Percentiles rank a stretch among this genome's conserved stretches.
phyloP scores from a whole-genome alignment of 2,329 filamentous ascomycete genomes.

The Epichloe scottii region DNA sequence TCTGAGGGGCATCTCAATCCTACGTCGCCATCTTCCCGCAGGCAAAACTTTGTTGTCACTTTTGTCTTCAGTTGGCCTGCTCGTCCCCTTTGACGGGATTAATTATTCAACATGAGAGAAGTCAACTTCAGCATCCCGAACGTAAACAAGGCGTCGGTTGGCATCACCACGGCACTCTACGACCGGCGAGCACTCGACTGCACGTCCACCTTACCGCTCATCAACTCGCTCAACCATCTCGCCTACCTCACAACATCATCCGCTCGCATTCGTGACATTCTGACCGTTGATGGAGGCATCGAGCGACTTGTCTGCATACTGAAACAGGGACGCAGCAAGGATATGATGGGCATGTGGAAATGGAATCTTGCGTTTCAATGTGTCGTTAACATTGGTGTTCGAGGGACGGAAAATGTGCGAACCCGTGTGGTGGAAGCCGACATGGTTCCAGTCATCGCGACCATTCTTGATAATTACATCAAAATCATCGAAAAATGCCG shows the following conservation, averaged over 20 bases:
- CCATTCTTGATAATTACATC: constrained; percentile 96
- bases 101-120: constrained; percentile 72
- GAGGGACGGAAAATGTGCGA: constrained; percentile 85
- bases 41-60: not conserved
- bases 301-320: constrained; percentile 94
- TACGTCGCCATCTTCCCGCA: not conserved
- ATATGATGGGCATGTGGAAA: constrained; percentile 99
- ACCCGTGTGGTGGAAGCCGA: constrained; percentile 96
- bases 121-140: constrained; percentile 99
- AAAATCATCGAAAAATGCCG: constrained; percentile 87
- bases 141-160: constrained; percentile 98
- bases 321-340: constrained; percentile 91
- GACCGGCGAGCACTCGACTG: constrained; percentile 95
- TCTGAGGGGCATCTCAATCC: constrained; percentile 5
- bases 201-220: constrained; percentile 91
- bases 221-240: constrained; percentile 98
- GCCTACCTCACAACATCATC: constrained; percentile 97
- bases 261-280: constrained; percentile 89
- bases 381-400: constrained; percentile 95
- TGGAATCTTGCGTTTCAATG: constrained; percentile 99
- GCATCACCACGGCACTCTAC: constrained; percentile 96
- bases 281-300: constrained; percentile 97
- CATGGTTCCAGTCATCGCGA: constrained; percentile 97
- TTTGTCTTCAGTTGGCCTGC: not conserved
- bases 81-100: constrained; percentile 4